Evolutionary conservation across 306 rosid species (phyloP), one percentile per base, ranked within the genome.

Genomic region (Fragaria vesca): DNA sequence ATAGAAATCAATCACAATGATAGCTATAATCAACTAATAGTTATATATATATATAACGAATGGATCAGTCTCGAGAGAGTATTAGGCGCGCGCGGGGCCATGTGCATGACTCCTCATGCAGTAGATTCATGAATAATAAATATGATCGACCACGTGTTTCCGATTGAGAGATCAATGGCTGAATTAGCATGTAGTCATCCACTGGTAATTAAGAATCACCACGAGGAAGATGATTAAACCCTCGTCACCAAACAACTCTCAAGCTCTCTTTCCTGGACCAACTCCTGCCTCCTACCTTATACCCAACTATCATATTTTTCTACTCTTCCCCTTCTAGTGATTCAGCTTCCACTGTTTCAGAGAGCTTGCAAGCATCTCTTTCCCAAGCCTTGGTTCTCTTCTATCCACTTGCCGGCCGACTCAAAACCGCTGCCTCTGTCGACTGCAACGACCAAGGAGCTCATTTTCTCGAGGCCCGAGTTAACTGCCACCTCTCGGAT

Each of bases 401-500:
- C 60, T 54, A 54, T 54, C 60, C 24, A 18, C 60, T 46, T 20
- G 55, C 38, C 8, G 69, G 69, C 69, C 69, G 55, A 48, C 5
- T 48, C 5, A 48, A 24, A 45, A 16, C 21, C n/a, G 0, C 36
- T 24, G 12, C 40, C 36, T 21, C 42, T 12, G 30, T 71, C 11
- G 24, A 71, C 4, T 71, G 74, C 74, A 47, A 71, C 60, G 74
- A 71, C 2, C 60, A 71, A 47, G 60, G 74, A 10, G 74, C 60
- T 47, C 34, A 71, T 47, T 71, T 71, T 30, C 9, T 45, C 5
- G 58, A 71, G 51, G 74, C 74, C n/a, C 18, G 10, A 48, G 57
- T 71, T 28, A 47, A 26, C 60, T 47, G 74, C 40, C 6, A 6
- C 13, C 74, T 71, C 58, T 6, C 42, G 10, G 58, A 71, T 13